Percentiles rank a stretch among this genome's conserved stretches.
phyloP scores from a whole-genome alignment of 208 protist genomes.

The Wallacemonas sp. region DNA sequence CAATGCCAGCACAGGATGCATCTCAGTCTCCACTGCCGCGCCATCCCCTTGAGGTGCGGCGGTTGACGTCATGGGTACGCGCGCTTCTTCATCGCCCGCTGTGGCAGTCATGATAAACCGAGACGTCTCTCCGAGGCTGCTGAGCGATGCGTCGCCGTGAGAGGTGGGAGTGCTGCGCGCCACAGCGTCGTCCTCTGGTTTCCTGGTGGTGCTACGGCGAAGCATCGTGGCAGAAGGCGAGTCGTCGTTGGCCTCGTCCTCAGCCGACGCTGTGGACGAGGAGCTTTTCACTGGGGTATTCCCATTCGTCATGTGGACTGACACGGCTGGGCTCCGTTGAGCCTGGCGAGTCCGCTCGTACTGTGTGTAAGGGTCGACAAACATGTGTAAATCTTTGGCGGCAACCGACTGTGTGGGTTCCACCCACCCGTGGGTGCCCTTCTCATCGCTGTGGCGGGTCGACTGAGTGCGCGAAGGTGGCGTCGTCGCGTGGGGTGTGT shows the following conservation, averaged over 20 bases:
- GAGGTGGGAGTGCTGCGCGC: not conserved
- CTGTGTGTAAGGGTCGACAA: conserved; percentile 10
- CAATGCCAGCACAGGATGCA: not conserved
- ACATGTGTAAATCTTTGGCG: conserved; percentile 14
- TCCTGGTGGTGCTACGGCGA: not conserved
- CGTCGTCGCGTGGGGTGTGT: not conserved
- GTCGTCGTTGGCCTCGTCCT: too few relatives aligned
- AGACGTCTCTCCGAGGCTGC: not conserved
- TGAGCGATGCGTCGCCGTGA: not conserved
- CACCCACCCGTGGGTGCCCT: too few relatives aligned
- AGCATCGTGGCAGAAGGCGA: too few relatives aligned
- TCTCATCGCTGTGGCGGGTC: too few relatives aligned
- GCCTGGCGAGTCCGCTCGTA: conserved; percentile 6
- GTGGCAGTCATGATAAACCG: not conserved
- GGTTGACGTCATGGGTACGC: too few relatives aligned
- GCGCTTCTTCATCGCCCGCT: too few relatives aligned
- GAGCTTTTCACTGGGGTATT: not conserved
- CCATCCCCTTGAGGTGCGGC: not conserved
- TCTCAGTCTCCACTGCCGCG: not conserved
- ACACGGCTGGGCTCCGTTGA: not conserved
- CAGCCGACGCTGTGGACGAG: too few relatives aligned
- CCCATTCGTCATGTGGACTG: not conserved
- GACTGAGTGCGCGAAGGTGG: too few relatives aligned
- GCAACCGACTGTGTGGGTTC: too few relatives aligned
- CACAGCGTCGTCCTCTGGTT: not conserved